Evolutionary conservation across 2,329 filamentous ascomycete genomes (phyloP).

Genomic region (Neurospora crassa): DNA sequence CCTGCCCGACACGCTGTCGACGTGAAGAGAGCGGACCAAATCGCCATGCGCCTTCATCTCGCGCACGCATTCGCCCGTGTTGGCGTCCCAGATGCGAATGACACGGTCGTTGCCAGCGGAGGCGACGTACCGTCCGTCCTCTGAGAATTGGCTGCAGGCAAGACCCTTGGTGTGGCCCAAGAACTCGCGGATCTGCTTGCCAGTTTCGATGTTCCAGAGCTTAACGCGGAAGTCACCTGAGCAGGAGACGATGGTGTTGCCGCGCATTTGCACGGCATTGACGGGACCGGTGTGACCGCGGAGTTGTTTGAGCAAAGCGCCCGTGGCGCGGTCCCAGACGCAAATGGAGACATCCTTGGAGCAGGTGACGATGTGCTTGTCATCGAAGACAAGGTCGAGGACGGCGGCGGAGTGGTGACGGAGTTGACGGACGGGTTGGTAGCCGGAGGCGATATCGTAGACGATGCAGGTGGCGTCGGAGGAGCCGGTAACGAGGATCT

Average conservation of each 20-base stretch:
- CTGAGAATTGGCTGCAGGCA: conserved; percentile 90
- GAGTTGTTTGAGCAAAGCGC: conserved; percentile 65
- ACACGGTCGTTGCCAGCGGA: conserved; percentile 92
- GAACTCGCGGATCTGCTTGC: conserved; percentile 84
- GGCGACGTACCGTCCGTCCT: conserved; percentile 87
- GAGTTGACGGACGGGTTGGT: conserved; percentile 70
- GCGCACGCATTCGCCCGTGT: conserved; percentile 73
- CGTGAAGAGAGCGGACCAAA: conserved; percentile 80
- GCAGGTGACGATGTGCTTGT: conserved; percentile 89
- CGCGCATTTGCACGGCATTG: conserved; percentile 91
- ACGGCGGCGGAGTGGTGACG: conserved; percentile 76
- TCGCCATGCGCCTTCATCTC: conserved; percentile 76
- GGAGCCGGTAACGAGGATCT: conserved; percentile 89
- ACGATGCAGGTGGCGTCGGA: conserved; percentile 88
- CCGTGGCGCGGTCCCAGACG: conserved; percentile 82
- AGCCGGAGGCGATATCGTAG: conserved; percentile 73
- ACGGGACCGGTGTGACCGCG: conserved; percentile 84
- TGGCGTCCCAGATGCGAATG: conserved; percentile 93
- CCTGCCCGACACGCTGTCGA: conserved; percentile 77
- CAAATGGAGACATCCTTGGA: conserved; percentile 93
- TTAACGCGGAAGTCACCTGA: conserved; percentile 90
- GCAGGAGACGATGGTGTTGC: conserved; percentile 86
- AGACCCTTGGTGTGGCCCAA: conserved; percentile 83
- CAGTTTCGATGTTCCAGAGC: conserved; percentile 89
- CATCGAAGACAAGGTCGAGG: conserved; percentile 86